Evolutionary conservation across 495 filamentous ascomycete genomes (phyloP), one percentile per base, ranked within the genome.

Genomic region (Aspergillus sparsus): DNA sequence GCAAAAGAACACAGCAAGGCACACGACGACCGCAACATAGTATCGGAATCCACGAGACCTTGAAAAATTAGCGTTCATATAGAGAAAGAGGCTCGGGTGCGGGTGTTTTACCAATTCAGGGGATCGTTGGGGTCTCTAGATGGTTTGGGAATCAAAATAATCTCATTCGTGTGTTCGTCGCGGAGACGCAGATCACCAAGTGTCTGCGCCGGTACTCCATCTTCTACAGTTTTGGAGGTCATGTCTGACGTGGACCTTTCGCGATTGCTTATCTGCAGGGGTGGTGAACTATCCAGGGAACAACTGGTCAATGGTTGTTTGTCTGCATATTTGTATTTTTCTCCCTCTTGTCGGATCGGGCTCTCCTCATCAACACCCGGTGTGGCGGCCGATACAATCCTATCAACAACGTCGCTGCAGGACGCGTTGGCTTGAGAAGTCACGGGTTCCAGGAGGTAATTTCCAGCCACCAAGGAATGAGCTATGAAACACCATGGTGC

Each of bases 1-100:
- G 69, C 76, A 82, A 58, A 83, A 74, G 55, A 82, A 73, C 70
- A 85, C 82, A 39, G 80, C 80, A 7, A 79, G 44, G 55, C 77
- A 82, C 6, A 82, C 77, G 7, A 82, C 58, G 3, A 68, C 42
- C 49, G 80, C 80, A 34, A 78, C 74, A 66, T 82, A 83, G 50
- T 77, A 74, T 44, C 80, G 81, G 62, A 74, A 75, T 52, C 64
- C 62, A 68, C 73, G 67, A 35, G 76, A 68, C 80, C 81, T 82
- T 13, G 8, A 12, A 7, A 5, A 11, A 9, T 53, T 46, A 39
- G 41, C 16, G n/a, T 13, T 13, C 8, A 61, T 56, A 31, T 27
- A 67, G 75, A 73, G 73, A 77, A 55, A 76, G 55, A 76, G 68
- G 4, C 37, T 4, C 9, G 2, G 37, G 37, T 1, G 1, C 21